Evolutionary conservation across 208 protist species (phyloP), one percentile per base, ranked within the genome.

Genomic region (Naegleria gruberi): DNA sequence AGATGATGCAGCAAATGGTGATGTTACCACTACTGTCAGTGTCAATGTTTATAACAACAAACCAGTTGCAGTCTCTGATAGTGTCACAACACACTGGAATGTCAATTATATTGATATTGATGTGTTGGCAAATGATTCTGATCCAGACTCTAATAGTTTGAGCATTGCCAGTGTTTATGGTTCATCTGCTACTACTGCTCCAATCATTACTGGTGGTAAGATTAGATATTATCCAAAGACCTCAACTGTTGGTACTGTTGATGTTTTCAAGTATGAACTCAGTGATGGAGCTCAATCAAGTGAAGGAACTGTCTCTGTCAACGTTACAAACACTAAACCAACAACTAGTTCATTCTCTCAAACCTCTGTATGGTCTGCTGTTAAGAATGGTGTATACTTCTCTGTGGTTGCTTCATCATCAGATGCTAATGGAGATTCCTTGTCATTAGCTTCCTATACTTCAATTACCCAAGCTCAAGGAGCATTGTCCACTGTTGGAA

Each of bases 151-250:
- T 23, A 44, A 83, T 83, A 44, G 37, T 44, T 44, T 83, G 12
- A 83, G 23, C 2, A 44, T 83, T 30, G 44, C 77, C 8, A 44
- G 17, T 30, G 77, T 83, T 19, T 37, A 41, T 83, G 77, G 12
- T 44, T 37, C 12, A 2, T 44, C 37, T 30, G n/a, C 77, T 44
- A 83, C 40, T 3, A 41, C 77, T 83, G n/a, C 77, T 44, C 40
- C 77, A 83, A 44, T 37, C 0, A 83, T 83, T 83, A 41, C 8
- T 44, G n/a, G 37, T 83, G 65, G 65, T 37, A 77, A 30, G 30
- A 37, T 77, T 77, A 77, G 65, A 77, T 77, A 77, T 77, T 77
- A 77, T 77, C 65, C 65, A 77, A 77, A n/a, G n/a, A 37, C 65
- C 12, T 12, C 65, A 15, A 0, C 65, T 77, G 30, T 77, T 77